phyloP scores from a whole-genome alignment of 345 rosid species.

The Psidium guajava region DNA sequence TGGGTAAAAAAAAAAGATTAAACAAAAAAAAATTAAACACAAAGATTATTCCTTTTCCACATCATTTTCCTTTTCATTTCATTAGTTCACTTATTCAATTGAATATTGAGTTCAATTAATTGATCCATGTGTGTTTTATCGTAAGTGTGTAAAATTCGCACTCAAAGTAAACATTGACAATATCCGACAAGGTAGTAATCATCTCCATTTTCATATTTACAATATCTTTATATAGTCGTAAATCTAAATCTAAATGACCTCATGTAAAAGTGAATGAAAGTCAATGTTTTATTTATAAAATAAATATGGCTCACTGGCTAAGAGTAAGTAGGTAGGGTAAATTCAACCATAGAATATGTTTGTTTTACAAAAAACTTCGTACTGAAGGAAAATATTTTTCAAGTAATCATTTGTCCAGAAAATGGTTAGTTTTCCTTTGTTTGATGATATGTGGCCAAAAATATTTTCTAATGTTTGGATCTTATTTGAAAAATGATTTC shows the following conservation, averaged over 20 bases:
- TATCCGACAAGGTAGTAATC: background rate
- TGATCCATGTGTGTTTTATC: background rate
- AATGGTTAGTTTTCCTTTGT: too few species aligned
- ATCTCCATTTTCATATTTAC: background rate
- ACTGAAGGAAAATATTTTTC: too few species aligned
- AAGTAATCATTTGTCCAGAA: too few species aligned
- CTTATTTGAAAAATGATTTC: too few species aligned
- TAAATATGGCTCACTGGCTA: background rate
- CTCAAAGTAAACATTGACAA: background rate
- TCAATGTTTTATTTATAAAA: background rate
- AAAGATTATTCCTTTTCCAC: background rate
- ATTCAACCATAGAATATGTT: background rate
- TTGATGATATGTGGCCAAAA: too few species aligned
- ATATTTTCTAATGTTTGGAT: too few species aligned
- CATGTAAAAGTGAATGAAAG: background rate
- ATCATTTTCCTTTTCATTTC: accelerated
- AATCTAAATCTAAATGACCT: background rate
- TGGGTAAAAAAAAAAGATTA: too few species aligned
- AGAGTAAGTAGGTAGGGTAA: background rate
- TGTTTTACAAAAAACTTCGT: too few species aligned
- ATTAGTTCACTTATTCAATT: background rate
- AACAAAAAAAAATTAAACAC: accelerated
- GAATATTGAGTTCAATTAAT: background rate
- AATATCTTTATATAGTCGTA: background rate
- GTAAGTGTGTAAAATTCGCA: background rate